phyloP scores from a whole-genome alignment of 768 basidiomycete genomes.

The Auricularia auricula-judae region DNA sequence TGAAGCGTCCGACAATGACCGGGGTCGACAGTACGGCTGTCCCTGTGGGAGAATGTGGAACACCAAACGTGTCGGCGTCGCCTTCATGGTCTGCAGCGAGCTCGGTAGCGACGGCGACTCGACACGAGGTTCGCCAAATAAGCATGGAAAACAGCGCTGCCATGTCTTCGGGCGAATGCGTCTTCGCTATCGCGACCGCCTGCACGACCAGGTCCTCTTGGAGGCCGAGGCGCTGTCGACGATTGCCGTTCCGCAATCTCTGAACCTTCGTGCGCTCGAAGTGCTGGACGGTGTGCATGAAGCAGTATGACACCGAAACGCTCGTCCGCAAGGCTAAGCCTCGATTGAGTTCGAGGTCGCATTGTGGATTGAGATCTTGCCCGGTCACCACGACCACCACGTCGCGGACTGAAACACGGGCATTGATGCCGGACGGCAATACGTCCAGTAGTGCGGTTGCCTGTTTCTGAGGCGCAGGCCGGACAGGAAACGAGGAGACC shows the following conservation, averaged over 20 bases:
- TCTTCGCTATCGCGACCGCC: constrained; percentile 30
- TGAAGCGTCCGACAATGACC: constrained; percentile 17
- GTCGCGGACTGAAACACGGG: constrained; percentile 47
- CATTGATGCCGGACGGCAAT: constrained; percentile 44
- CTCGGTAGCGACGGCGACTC: constrained; percentile 52
- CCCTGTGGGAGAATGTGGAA: background rate
- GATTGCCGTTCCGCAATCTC: constrained; percentile 8
- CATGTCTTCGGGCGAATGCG: constrained; percentile 16
- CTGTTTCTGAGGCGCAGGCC: background rate
- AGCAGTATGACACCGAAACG: constrained; percentile 44
- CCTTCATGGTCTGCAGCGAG: constrained; percentile 59
- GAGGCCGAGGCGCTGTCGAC: constrained; percentile 44
- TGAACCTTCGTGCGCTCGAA: constrained; percentile 3
- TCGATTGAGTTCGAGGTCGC: constrained; percentile 51
- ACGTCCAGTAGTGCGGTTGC: constrained; percentile 19
- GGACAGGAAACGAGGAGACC: constrained; percentile 24
- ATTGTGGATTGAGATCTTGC: constrained; percentile 70
- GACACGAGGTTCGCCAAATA: constrained; percentile 39
- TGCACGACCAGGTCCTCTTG: constrained; percentile 40
- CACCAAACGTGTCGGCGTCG: constrained; percentile 1
- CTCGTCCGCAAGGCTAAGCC: constrained; percentile 52
- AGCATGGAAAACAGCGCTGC: constrained; percentile 33
- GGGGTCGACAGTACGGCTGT: background rate
- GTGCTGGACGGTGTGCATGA: constrained; percentile 23
- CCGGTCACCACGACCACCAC: constrained; percentile 61